These are phyloP conservation scores for Phytophthora hybrid DNA, from an alignment of 352 stramenopile species.

Conservation along the genomic window DNA sequence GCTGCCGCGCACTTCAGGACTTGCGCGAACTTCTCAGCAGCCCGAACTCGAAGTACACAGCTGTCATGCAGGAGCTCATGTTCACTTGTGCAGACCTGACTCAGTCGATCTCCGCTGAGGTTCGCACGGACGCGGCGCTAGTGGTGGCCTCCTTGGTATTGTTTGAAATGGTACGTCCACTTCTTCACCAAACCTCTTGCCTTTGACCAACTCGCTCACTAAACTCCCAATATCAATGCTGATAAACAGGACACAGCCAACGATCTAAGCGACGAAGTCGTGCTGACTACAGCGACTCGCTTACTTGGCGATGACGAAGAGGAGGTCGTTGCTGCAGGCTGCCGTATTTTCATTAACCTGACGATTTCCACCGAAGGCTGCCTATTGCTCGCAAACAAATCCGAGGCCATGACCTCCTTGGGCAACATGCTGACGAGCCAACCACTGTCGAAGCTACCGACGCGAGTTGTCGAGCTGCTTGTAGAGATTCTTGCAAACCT, in stretches of 20 bases:
- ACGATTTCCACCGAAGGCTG: slow-evolving; percentile 67
- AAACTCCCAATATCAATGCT: neutral
- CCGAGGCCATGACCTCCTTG: slow-evolving; percentile 52
- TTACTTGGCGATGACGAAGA: slow-evolving; percentile 59
- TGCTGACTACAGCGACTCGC: slow-evolving; percentile 53
- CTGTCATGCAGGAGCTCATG: slow-evolving; percentile 56
- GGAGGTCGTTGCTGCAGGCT: slow-evolving; percentile 52
- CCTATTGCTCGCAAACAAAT: slow-evolving; percentile 48
- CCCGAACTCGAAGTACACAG: slow-evolving; percentile 64
- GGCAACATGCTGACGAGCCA: slow-evolving; percentile 54
- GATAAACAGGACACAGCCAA: slow-evolving; percentile 39
- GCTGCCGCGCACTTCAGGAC: slow-evolving; percentile 55
- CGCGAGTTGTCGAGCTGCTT: slow-evolving; percentile 43
- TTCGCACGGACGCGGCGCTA: slow-evolving; percentile 56
- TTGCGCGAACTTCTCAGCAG: slow-evolving; percentile 66
- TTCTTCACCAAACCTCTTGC: neutral
- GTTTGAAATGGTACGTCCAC: slow-evolving; percentile 49
- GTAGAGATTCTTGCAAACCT: slow-evolving; percentile 61
- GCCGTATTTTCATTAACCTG: slow-evolving; percentile 65
- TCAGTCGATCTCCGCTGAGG: slow-evolving; percentile 45
- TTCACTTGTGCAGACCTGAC: slow-evolving; percentile 65
- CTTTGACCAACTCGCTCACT: neutral
- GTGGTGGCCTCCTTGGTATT: slow-evolving; percentile 66
- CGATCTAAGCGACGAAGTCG: slow-evolving; percentile 59
- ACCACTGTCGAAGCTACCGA: slow-evolving; percentile 52